Conservation (phyloP, 1,284 basidiomycete genomes). For the Wolfiporia cocos region DNA sequence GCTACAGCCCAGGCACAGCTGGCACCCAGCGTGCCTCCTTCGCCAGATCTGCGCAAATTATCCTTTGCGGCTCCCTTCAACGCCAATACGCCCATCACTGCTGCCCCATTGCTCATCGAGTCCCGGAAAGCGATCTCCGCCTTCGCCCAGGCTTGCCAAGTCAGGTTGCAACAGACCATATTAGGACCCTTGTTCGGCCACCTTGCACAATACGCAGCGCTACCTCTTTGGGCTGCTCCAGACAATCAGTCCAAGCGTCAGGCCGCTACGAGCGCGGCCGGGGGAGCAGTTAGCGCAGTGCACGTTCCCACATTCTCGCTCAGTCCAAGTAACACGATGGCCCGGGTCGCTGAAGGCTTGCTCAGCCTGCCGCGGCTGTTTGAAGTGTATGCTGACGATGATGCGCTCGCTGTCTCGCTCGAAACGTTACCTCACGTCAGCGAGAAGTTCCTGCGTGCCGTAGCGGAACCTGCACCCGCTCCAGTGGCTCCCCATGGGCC, state of each 20-base stretch:
- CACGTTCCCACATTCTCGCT: constrained; percentile 91
- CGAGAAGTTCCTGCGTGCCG: constrained; percentile 44
- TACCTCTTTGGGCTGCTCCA: constrained; percentile 61
- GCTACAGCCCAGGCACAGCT: constrained; percentile 19
- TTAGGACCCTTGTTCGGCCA: constrained; percentile 80
- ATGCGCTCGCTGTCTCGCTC: constrained; percentile 85
- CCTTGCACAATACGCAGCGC: constrained; percentile 66
- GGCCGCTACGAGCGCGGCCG: constrained; percentile 29
- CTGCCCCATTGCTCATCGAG: constrained; percentile 45
- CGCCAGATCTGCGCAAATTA: constrained; percentile 20
- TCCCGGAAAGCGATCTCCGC: constrained; percentile 55
- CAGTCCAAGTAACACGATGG: constrained; percentile 84
- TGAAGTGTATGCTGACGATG: constrained; percentile 91
- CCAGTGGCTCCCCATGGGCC: constrained; percentile 16
- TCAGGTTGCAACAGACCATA: constrained; percentile 75
- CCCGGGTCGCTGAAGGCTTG: constrained; percentile 87
- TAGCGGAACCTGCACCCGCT: constrained; percentile 31
- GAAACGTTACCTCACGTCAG: constrained; percentile 75
- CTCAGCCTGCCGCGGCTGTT: constrained; percentile 91
- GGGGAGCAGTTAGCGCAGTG: constrained; percentile 50
- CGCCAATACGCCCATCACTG: constrained; percentile 11
- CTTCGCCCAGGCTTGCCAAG: constrained; percentile 74
- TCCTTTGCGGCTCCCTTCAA: constrained; percentile 18
- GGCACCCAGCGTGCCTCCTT: constrained; percentile 19
- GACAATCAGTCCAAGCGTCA: constrained; percentile 36